Conservation (phyloP, 73 alveolate species). For the Durusdinium trenchii region DNA sequence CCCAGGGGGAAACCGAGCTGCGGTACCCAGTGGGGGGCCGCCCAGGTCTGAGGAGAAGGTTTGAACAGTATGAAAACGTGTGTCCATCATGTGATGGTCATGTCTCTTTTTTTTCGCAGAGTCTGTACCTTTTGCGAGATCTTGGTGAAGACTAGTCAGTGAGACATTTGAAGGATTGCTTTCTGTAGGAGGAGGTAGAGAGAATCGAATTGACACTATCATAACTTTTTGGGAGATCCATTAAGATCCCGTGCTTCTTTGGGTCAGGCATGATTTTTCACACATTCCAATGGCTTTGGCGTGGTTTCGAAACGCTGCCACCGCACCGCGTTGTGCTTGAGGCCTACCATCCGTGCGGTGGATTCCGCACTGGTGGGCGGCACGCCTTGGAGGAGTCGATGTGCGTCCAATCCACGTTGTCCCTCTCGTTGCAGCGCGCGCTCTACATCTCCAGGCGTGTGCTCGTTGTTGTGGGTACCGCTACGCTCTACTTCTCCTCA, state of each 20-base stretch:
- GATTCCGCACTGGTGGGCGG: slow-evolving; percentile 74
- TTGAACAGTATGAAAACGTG: too few relatives aligned
- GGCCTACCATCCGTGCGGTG: slow-evolving; percentile 93
- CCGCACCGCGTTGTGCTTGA: background rate
- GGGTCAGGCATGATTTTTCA: background rate
- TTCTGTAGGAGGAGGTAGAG: background rate
- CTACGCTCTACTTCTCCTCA: too few relatives aligned
- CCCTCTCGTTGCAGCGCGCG: slow-evolving; percentile 77
- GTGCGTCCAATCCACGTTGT: slow-evolving; percentile 65
- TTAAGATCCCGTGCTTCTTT: background rate
- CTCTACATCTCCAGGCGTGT: slow-evolving; percentile 28
- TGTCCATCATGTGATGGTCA: too few relatives aligned
- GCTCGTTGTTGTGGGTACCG: too few relatives aligned
- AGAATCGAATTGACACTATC: background rate
- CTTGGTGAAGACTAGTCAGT: too few relatives aligned
- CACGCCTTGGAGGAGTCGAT: slow-evolving; percentile 73
- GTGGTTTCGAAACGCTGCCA: too few relatives aligned
- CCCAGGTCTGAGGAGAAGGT: too few relatives aligned
- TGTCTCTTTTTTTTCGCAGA: too few relatives aligned
- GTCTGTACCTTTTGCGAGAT: too few relatives aligned
- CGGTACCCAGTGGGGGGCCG: too few relatives aligned
- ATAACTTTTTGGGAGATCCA: background rate
- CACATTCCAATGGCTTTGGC: background rate
- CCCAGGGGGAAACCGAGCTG: background rate
- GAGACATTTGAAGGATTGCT: too few relatives aligned